Conservation (phyloP, 257 asterid genomes). For the Forsythia suspensa region DNA sequence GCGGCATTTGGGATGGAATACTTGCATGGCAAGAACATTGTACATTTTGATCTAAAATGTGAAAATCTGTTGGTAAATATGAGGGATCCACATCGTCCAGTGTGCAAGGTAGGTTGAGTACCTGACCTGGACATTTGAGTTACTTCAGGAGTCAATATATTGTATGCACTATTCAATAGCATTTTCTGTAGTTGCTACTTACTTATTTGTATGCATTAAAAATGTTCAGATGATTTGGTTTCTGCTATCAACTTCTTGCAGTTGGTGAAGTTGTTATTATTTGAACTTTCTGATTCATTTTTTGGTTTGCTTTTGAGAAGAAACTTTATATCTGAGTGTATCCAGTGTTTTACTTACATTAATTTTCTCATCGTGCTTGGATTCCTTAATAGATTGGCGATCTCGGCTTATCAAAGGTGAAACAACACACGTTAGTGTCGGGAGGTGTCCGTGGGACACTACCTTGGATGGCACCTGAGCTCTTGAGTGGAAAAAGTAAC, state of each 20-base stretch:
- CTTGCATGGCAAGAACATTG: constrained; percentile 92
- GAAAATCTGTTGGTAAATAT: constrained; percentile 96
- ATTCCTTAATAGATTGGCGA: constrained; percentile 75
- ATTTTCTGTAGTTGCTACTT: neutral
- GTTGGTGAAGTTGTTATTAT: neutral
- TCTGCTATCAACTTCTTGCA: neutral
- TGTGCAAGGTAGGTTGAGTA: constrained; percentile 77
- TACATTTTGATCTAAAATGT: constrained; percentile 95
- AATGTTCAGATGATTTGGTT: neutral
- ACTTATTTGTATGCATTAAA: neutral
- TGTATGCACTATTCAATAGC: neutral
- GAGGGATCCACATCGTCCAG: constrained; percentile 97
- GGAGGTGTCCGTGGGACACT: constrained; percentile 99
- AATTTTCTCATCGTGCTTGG: neutral
- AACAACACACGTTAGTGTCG: constrained; percentile 80
- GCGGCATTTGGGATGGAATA: constrained; percentile 98
- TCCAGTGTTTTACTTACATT: neutral
- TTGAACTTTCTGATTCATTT: neutral
- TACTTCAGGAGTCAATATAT: neutral
- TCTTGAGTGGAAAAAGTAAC: constrained; percentile 88
- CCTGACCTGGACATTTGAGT: neutral
- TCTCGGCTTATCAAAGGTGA: constrained; percentile 94
- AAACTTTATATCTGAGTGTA: neutral
- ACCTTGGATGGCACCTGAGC: constrained; percentile 99
- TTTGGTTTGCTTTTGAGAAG: neutral